phyloP scores from a whole-genome alignment of 148 eudicot species.

The Heliosperma pusillum region DNA sequence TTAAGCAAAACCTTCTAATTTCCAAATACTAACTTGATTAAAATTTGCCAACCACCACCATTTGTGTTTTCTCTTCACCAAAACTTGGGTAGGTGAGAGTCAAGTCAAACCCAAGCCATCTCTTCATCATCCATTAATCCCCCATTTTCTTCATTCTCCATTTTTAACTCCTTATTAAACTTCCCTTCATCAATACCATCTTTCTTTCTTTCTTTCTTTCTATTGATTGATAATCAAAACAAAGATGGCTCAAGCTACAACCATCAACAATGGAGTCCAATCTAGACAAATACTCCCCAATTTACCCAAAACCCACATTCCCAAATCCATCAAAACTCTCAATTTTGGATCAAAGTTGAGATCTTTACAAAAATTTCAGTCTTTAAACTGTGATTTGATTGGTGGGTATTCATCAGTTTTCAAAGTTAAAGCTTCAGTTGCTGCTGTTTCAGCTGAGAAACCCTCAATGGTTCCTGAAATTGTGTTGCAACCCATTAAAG shows the following conservation, averaged over 20 bases:
- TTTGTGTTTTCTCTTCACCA: conserved; percentile 12
- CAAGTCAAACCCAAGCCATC: conserved; percentile 2
- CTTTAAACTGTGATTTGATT: conserved; percentile 33
- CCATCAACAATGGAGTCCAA: conserved; percentile 38
- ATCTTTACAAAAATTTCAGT: conserved; percentile 27
- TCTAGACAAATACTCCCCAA: conserved; percentile 21
- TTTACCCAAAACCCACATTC: conserved; percentile 34
- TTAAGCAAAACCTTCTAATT: too few relatives aligned
- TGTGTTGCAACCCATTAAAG: conserved; percentile 80
- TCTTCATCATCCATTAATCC: not conserved
- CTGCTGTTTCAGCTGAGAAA: conserved; percentile 61
- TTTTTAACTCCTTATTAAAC: not conserved
- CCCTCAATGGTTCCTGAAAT: conserved; percentile 69
- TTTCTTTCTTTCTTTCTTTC: too few relatives aligned
- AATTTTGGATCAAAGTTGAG: conserved; percentile 42
- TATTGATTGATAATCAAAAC: too few relatives aligned
- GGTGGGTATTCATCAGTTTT: conserved; percentile 26
- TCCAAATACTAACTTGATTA: too few relatives aligned
- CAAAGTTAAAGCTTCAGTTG: conserved; percentile 55
- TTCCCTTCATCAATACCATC: not conserved
- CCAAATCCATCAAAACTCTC: conserved; percentile 26
- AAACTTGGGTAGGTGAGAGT: conserved; percentile 28
- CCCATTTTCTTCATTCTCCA: not conserved
- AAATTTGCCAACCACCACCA: conserved; percentile 28
- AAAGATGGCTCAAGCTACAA: conserved; percentile 60